A percentile compares a stretch with the other conserved stretches of the same genome.
phyloP scores from a whole-genome alignment of 2,329 filamentous ascomycete species.

The Teratosphaeria zuluensis region DNA sequence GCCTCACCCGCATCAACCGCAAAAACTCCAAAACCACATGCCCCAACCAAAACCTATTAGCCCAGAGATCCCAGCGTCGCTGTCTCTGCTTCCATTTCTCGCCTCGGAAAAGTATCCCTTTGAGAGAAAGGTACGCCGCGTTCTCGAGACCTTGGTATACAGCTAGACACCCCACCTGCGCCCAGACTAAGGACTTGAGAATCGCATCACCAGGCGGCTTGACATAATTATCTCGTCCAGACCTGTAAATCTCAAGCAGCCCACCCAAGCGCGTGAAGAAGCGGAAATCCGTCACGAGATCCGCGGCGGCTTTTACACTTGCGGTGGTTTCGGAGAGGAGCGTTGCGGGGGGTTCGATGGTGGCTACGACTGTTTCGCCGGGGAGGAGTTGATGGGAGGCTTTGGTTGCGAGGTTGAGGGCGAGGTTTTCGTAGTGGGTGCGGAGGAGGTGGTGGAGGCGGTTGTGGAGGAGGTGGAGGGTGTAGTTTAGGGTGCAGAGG shows the following conservation, averaged over 20 bases:
- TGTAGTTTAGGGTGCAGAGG: conserved; percentile 36
- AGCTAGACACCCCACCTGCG: conserved; percentile 45
- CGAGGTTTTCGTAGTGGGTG: conserved; percentile 18
- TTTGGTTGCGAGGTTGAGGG: too few relatives aligned
- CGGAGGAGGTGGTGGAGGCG: conserved; percentile 30
- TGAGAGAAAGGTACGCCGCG: too few relatives aligned
- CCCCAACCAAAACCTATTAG: too few relatives aligned
- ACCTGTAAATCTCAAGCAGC: conserved; percentile 62
- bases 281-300: conserved; percentile 45
- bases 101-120: too few relatives aligned
- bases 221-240: conserved; percentile 40
- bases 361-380: too few relatives aligned
- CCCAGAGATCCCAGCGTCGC: too few relatives aligned
- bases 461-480: conserved; percentile 33
- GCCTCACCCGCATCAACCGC: too few relatives aligned
- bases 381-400: too few relatives aligned
- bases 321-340: conserved; percentile 23
- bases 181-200: conserved; percentile 48
- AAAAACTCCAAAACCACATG: too few relatives aligned
- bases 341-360: too few relatives aligned
- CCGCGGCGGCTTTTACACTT: conserved; percentile 43
- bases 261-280: conserved; percentile 69
- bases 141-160: too few relatives aligned
- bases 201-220: conserved; percentile 33
- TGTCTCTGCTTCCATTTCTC: too few relatives aligned